Percentiles rank a stretch among this genome's conserved stretches.
Evolutionary conservation across 202 grass and related monocot genomes (phyloP).

Genomic region (Panicum hallii): DNA sequence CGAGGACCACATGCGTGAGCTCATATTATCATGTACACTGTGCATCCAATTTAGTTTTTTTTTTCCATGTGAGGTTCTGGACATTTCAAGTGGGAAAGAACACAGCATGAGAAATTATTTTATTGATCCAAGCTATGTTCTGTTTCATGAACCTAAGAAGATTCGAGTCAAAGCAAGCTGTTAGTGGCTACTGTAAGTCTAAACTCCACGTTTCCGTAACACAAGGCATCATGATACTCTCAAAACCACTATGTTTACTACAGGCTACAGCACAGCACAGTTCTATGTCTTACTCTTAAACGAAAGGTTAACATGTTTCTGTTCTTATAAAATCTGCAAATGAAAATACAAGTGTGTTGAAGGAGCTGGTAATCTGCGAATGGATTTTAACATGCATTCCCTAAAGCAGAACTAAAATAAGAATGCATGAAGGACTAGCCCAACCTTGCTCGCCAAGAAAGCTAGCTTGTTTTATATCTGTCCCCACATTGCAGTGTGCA

Average conservation of each 20-base stretch:
- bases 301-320: conserved; percentile 20
- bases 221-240: neutral
- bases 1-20: conserved; percentile 22
- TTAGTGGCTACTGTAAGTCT: neutral
- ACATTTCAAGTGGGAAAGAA: neutral
- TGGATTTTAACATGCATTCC: neutral
- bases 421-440: conserved; percentile 38
- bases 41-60: neutral
- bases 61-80: neutral
- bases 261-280: neutral
- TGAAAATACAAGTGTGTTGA: neutral
- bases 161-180: neutral
- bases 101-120: neutral
- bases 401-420: conserved; percentile 25
- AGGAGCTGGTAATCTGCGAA: neutral
- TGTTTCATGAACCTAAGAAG: conserved; percentile 5
- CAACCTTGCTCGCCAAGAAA: conserved; percentile 92
- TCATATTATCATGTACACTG: neutral
- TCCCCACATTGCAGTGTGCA: conserved; percentile 92
- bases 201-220: neutral
- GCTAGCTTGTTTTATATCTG: conserved; percentile 99
- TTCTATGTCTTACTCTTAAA: conserved; percentile 12
- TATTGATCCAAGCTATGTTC: neutral
- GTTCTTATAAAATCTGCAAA: conserved; percentile 9
- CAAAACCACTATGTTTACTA: conserved; percentile 3